These are phyloP conservation scores for Phoma sp. DNA, from an alignment of 2,329 filamentous ascomycete species.

Conservation along the genomic window DNA sequence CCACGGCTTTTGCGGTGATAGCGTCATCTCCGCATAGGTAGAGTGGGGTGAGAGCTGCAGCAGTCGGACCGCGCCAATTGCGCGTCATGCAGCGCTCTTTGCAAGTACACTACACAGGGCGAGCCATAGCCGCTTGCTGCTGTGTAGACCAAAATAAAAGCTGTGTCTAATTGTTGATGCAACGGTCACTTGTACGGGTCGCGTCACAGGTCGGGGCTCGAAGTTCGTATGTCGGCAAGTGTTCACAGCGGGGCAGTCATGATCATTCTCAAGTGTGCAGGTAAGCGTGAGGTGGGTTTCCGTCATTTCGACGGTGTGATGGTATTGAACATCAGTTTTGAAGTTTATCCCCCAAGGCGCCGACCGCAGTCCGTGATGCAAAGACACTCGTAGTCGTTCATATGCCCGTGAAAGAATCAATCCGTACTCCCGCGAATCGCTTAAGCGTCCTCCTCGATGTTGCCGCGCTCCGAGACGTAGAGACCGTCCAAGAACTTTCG, in stretches of 20 bases:
- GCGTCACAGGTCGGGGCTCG: not conserved
- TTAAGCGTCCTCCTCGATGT: conserved; percentile 74
- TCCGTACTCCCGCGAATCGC: conserved; percentile 41
- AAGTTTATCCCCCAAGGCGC: conserved; percentile 48
- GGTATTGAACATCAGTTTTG: conserved; percentile 49
- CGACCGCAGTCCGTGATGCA: conserved; percentile 48
- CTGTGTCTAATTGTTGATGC: not conserved
- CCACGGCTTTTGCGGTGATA: conserved; percentile 43
- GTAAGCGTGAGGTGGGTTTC: conserved; percentile 11
- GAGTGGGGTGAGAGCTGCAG: conserved; percentile 25
- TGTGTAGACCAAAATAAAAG: too few relatives aligned
- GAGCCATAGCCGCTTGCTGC: too few relatives aligned
- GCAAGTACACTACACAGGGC: not conserved
- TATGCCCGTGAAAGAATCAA: conserved; percentile 49
- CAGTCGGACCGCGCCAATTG: conserved; percentile 11
- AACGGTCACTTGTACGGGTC: not conserved
- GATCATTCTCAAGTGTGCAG: not conserved
- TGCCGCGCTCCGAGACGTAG: conserved; percentile 98
- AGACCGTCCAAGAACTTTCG: conserved; percentile 99
- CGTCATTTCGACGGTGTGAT: conserved; percentile 42
- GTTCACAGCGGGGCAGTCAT: conserved; percentile 2
- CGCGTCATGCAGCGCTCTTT: conserved; percentile 15
- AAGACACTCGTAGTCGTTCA: conserved; percentile 50
- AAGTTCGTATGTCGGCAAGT: not conserved
- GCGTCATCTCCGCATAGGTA: conserved; percentile 25